Percentiles rank a stretch among this genome's conserved stretches.
Conservation (phyloP, 441 rosid species). For the Lepidium campestre region DNA sequence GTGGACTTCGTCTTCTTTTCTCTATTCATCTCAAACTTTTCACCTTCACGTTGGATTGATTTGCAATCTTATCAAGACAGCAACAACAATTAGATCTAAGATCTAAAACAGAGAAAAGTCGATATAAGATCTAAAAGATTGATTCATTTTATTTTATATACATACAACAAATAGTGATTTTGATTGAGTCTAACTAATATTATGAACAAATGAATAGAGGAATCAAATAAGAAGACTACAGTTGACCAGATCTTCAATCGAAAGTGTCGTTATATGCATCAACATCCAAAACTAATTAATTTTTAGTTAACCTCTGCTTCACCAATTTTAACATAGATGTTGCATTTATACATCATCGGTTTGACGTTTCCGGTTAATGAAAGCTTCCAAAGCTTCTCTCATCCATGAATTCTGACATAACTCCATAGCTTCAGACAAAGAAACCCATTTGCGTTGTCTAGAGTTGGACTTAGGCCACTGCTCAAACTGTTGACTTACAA, state of each 20-base stretch:
- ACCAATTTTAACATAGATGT: not conserved
- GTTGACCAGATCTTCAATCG: not conserved
- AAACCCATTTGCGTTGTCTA: conserved; percentile 61
- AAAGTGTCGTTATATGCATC: not conserved
- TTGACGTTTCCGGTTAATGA: conserved; percentile 23
- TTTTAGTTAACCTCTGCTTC: not conserved
- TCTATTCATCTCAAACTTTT: too few relatives aligned
- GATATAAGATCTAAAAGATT: not conserved
- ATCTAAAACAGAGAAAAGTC: not conserved
- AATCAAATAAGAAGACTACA: conserved; percentile 9
- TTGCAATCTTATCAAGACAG: not conserved
- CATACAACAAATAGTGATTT: not conserved
- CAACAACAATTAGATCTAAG: not conserved
- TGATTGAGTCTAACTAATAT: not conserved
- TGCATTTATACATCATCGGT: not conserved
- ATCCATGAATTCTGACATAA: conserved; percentile 62
- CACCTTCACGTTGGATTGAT: too few relatives aligned
- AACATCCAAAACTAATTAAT: not conserved
- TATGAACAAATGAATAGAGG: conserved; percentile 1
- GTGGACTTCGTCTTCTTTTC: too few relatives aligned
- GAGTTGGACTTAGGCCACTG: conserved; percentile 57
- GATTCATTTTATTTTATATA: not conserved
- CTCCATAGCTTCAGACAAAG: conserved; percentile 49
- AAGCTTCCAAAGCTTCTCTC: conserved; percentile 62
- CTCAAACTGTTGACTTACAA: conserved; percentile 45